Percentiles rank a stretch among this genome's conserved stretches.
Conservation (phyloP, 179 eudicot species). For the Spergularia azorica region DNA sequence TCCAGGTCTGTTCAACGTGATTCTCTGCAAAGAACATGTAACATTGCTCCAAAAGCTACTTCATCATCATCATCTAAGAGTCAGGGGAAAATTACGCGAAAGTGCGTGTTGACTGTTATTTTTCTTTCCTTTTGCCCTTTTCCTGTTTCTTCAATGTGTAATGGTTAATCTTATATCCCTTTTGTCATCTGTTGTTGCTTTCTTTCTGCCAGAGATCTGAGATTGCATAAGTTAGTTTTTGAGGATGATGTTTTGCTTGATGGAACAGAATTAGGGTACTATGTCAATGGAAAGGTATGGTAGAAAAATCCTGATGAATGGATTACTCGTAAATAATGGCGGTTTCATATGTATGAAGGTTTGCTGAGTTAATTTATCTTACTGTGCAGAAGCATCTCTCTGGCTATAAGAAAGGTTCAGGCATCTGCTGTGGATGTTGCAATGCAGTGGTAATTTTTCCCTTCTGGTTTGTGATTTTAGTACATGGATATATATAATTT, state of each 20-base stretch:
- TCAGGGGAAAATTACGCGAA: conserved; percentile 60
- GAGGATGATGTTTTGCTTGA: conserved; percentile 68
- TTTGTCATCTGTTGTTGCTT: conserved; percentile 19
- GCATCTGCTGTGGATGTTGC: conserved; percentile 45
- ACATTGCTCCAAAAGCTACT: conserved; percentile 23
- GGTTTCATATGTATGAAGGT: conserved; percentile 1
- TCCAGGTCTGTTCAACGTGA: conserved; percentile 37
- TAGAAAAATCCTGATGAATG: neutral
- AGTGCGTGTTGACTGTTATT: conserved; percentile 45
- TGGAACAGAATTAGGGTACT: conserved; percentile 70
- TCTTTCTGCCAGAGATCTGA: conserved; percentile 55
- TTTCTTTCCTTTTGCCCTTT: neutral
- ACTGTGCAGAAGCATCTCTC: conserved; percentile 39
- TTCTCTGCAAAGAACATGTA: conserved; percentile 32
- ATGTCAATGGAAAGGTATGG: conserved; percentile 59
- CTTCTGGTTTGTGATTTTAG: conserved; percentile 1
- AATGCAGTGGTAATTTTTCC: conserved; percentile 31
- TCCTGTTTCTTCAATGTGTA: neutral
- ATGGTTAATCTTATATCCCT: conserved; percentile 1
- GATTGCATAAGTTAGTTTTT: conserved; percentile 71
- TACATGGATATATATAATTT: neutral
- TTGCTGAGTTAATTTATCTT: conserved; percentile 21
- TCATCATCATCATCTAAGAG: conserved; percentile 34
- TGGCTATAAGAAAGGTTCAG: conserved; percentile 40
- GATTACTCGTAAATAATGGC: neutral